Percentiles rank a stretch among this genome's conserved stretches.
These are phyloP conservation scores for Penicillium longicatenatum DNA, from an alignment of 495 filamentous ascomycete genomes.

Conservation along the genomic window DNA sequence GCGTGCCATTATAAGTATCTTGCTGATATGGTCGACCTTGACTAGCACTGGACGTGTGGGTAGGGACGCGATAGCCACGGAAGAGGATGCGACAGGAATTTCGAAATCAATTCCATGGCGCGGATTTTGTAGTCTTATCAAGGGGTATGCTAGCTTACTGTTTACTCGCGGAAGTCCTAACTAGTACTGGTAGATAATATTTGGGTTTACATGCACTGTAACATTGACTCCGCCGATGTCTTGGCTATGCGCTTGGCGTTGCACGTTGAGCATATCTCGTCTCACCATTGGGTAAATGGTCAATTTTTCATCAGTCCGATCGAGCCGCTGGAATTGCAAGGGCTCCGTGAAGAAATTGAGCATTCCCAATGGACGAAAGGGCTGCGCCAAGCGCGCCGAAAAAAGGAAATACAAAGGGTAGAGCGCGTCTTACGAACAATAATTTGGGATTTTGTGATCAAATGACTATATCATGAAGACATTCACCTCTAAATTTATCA, in stretches of 20 bases:
- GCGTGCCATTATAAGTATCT: background rate
- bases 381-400: background rate
- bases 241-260: constrained; percentile 24
- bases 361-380: background rate
- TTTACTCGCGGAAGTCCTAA: background rate
- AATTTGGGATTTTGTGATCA: no score
- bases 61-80: background rate
- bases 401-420: background rate
- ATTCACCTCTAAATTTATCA: no score
- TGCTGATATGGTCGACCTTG: background rate
- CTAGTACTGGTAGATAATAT: constrained; percentile 4
- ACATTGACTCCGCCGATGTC: constrained; percentile 14
- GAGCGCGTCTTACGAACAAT: no score
- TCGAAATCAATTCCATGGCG: background rate
- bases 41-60: background rate
- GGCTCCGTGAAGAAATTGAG: background rate
- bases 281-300: background rate
- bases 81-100: background rate
- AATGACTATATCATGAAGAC: no score
- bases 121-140: background rate
- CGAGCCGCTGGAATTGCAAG: background rate
- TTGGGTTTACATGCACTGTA: constrained; percentile 4
- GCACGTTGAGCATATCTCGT: constrained; percentile 13
- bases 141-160: background rate
- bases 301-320: background rate